Base-by-base conservation (phyloP, 352 stramenopile genomes). In the Globisporangium viniferum region DNA sequence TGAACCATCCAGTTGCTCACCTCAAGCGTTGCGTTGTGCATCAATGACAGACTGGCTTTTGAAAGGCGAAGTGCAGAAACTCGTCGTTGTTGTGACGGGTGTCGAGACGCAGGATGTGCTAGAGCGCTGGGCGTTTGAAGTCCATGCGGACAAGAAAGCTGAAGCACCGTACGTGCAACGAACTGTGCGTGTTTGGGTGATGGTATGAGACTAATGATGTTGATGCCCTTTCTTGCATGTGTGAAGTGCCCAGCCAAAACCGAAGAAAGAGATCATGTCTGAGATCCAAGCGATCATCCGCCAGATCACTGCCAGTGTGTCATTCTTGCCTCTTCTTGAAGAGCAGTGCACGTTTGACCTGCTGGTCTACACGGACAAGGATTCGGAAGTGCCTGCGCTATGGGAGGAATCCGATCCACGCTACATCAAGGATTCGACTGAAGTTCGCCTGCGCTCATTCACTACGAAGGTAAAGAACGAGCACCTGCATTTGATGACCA, bases 281-380 rank as follows among this genome's bases (percentile, higher is more conserved):
- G 97, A 99, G 74, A 99, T 99, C 65, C 97, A 99, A 78, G 96
- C 97, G 8, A 99, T 99, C 69, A 99, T 99, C 75, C 93, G 98
- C 27, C 98, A 99, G 85, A 99, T 99, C 75, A 99, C 98, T 24
- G 97, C 97, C 12, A 97, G 86, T 60, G 96, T 99, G n/a, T 99
- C 98, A 8, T 99, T 99, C 77, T 78, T 99, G 39, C 98, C 98
- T 53, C 81, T 99, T 1, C 84, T 99, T 20, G 92, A 98, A 59
- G 98, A 99, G 74, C 94, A 97, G 24, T 99, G 97, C 72, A 96
- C 94, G 3, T 99, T 99, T 75, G 98, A 99, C 76, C 73, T 99
- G 58, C 81, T 99, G 3, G 96, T 99, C 6, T 99, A 99, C 82
- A 99, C 97, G 0, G 91, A 99, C 74, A 98, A 98, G 74, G 93